Base-by-base conservation (phyloP, 192 early-diverging fungal species). In the Tieghemiomyces parasiticus region DNA sequence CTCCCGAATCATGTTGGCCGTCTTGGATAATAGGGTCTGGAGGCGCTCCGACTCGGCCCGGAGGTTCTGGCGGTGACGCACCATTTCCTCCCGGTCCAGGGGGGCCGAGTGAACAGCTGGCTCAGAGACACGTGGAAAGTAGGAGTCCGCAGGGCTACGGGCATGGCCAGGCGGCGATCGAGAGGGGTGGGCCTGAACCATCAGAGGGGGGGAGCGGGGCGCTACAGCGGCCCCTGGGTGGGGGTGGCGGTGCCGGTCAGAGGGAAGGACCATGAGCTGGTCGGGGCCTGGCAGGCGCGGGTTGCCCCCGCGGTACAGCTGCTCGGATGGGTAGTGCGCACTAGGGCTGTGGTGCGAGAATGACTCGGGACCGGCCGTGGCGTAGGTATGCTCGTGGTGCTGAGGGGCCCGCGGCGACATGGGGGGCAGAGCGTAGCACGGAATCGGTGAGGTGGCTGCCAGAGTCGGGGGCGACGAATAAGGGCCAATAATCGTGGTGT, bases 41-140 rank as follows among this genome's bases (percentile, higher is more conserved):
- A 75, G 59, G 13, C 70, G 62, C 64, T 75, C 67, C 59, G 66
- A 67, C 42, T 75, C 74, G 38, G 60, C 63, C 58, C 64, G 59
- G 54, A 75, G 60, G 20, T 66, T 67, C 54, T 67, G 63, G 49
- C 67, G 74, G 52, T 72, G 67, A 0, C 32, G 65, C 10, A 55
- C 24, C 46, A 29, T 60, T 63, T 30, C 48, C 45, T 59, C 56
- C 2, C 58, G 26, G 25, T 26, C 13, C 13, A 34, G n/a, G n/a
- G n/a, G n/a, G n/a, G n/a, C n/a, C n/a, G n/a, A n/a, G n/a, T n/a
- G n/a, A n/a, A n/a, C n/a, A n/a, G n/a, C n/a, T n/a, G n/a, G n/a
- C n/a, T n/a, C n/a, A n/a, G n/a, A n/a, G n/a, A n/a, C n/a, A n/a
- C n/a, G n/a, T n/a, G n/a, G 0, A 9, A 9, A 2, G 6, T 42